phyloP scores from a whole-genome alignment of 176 grass and related monocot species.

The Oryza nivara region DNA sequence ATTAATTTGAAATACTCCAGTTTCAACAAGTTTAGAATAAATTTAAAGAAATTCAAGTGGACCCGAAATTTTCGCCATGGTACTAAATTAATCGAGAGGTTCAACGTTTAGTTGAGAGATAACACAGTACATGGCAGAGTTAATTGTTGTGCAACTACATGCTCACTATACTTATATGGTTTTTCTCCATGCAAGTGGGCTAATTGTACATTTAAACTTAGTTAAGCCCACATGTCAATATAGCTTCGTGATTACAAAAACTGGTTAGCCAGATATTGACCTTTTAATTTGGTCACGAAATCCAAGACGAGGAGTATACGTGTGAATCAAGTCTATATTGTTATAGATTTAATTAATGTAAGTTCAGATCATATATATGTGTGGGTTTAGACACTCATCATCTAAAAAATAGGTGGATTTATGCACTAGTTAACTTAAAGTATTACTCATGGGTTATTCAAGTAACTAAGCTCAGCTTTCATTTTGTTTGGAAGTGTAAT shows the following conservation, averaged over 20 bases:
- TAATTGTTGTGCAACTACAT: too few species aligned
- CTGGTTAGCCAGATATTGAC: too few species aligned
- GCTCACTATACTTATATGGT: not conserved
- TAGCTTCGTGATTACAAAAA: not conserved
- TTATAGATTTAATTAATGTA: not conserved
- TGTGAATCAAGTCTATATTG: not conserved
- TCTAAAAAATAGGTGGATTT: too few species aligned
- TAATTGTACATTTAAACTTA: not conserved
- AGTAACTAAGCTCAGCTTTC: not conserved
- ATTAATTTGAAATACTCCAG: not conserved
- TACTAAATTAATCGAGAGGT: not conserved
- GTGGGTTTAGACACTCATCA: too few species aligned
- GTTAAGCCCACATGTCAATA: not conserved
- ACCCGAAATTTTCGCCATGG: not conserved
- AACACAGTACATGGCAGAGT: not conserved
- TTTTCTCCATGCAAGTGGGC: not conserved
- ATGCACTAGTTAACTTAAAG: too few species aligned
- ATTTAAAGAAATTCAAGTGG: not conserved
- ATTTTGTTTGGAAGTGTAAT: not conserved
- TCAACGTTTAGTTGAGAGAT: not conserved
- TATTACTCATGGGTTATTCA: not conserved
- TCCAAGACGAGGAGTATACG: not conserved
- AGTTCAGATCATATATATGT: not conserved
- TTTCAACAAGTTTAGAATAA: not conserved
- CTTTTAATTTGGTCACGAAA: not conserved